Conservation (phyloP, 1,284 basidiomycete genomes). For the Omphalotus olearius region DNA sequence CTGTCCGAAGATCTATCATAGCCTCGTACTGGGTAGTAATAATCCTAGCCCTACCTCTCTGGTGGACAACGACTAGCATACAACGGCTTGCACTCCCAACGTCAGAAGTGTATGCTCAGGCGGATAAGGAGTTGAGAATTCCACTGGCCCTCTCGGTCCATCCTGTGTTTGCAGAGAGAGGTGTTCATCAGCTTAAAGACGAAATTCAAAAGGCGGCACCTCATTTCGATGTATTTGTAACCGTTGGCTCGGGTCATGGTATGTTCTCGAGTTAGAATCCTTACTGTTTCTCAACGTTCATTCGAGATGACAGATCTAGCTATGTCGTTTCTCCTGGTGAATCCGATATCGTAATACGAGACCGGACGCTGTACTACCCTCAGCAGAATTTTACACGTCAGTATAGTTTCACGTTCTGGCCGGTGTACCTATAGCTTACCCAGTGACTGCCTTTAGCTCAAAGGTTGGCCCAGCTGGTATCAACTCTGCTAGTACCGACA, state of each 20-base stretch:
- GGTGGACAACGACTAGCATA: slow-evolving; percentile 89
- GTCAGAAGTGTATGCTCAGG: slow-evolving; percentile 52
- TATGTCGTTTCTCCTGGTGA: slow-evolving; percentile 9
- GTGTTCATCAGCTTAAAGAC: slow-evolving; percentile 12
- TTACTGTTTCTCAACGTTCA: not conserved
- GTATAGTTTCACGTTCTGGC: not conserved
- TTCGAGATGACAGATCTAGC: not conserved
- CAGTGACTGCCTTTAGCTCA: slow-evolving; percentile 5
- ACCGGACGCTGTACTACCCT: slow-evolving; percentile 5
- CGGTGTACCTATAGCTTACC: not conserved
- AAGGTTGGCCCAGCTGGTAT: slow-evolving; percentile 35
- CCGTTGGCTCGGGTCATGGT: not conserved
- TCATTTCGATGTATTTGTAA: slow-evolving; percentile 32
- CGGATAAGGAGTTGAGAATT: slow-evolving; percentile 42
- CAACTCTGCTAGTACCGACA: slow-evolving; percentile 47
- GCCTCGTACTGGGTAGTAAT: slow-evolving; percentile 74
- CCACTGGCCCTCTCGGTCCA: slow-evolving; percentile 51
- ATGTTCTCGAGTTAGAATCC: not conserved
- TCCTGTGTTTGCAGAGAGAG: slow-evolving; percentile 12
- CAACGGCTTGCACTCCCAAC: slow-evolving; percentile 72
- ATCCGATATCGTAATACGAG: slow-evolving; percentile 1
- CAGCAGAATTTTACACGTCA: not conserved
- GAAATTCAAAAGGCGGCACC: slow-evolving; percentile 24
- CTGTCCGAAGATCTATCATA: slow-evolving; percentile 53
- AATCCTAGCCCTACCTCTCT: slow-evolving; percentile 72